Base-by-base conservation (phyloP, 352 stramenopile genomes). In the Sclerospora graminicola region DNA sequence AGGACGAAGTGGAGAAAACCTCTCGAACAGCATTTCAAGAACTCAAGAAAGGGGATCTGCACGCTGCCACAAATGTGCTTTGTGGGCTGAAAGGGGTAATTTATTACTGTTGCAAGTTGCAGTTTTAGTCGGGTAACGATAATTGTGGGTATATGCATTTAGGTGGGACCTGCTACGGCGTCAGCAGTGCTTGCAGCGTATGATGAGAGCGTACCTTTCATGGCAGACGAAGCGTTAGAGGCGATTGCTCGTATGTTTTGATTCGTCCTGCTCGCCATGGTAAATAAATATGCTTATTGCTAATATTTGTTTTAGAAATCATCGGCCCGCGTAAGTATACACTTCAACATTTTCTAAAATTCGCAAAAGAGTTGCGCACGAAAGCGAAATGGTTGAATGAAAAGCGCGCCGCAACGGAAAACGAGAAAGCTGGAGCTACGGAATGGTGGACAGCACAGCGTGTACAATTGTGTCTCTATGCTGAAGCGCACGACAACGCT, bases 291-390 rank as follows among this genome's bases (percentile, higher is more conserved):
- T 37, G 28, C 18, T 27, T 29, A 9, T 15, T 15, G 28, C 18
- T 27, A 24, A 9, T 15, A 13, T 23, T 27, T 11, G 28, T 8
- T 34, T n/a, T 34, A 84, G 71, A 49, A 2, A 52, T 75, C 28
- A 90, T 90, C 34, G 75, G 75, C 11, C 48, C 72, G 18, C 72
- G 73, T 28, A 84, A 90, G 60, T 90, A 90, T 59, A 90, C 75
- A 21, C 54, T 90, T 8, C 20, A 61, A 27, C 78, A 88, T 48
- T 87, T 80, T 60, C 38, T 87, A 24, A 70, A 34, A n/a, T 84
- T 86, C 23, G 58, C 49, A 13, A 57, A 75, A 40, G 50, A 79
- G 41, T 36, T 90, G 45, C 48, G 60, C 9, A 43, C 45, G 6
- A 87, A 90, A 47, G 63, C 68, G 2, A 41, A 59, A 31, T 82